Conservation (phyloP, 345 rosid genomes). For the Syzygium aqueum region DNA sequence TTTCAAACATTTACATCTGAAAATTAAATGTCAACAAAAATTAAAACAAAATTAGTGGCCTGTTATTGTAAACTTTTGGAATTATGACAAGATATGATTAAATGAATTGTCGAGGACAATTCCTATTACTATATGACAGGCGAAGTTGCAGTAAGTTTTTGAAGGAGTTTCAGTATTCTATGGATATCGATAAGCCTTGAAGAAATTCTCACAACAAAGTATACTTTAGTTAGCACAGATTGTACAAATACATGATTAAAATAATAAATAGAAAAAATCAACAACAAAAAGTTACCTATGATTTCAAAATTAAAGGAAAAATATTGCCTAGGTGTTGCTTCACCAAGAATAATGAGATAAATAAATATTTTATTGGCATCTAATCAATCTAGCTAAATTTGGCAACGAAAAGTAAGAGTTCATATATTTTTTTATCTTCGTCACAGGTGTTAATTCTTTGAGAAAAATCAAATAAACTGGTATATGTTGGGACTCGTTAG, state of each 20-base stretch:
- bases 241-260: neutral
- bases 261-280: neutral
- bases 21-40: neutral
- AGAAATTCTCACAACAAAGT: neutral
- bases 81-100: neutral
- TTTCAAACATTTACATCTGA: neutral
- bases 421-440: neutral
- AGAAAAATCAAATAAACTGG: neutral
- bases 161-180: neutral
- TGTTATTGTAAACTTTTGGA: neutral
- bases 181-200: neutral
- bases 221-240: neutral
- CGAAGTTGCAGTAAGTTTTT: too few relatives aligned
- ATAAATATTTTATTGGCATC: neutral
- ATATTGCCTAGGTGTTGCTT: neutral
- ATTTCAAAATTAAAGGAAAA: neutral
- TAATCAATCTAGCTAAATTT: neutral
- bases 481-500: neutral
- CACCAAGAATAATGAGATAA: neutral
- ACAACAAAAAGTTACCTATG: neutral
- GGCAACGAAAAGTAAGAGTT: neutral
- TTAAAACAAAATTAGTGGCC: neutral
- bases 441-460: neutral
- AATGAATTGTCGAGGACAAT: neutral
- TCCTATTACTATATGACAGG: neutral